These are phyloP conservation scores for Neurospora sp. DNA, from an alignment of 495 filamentous ascomycete species.

Conservation along the genomic window DNA sequence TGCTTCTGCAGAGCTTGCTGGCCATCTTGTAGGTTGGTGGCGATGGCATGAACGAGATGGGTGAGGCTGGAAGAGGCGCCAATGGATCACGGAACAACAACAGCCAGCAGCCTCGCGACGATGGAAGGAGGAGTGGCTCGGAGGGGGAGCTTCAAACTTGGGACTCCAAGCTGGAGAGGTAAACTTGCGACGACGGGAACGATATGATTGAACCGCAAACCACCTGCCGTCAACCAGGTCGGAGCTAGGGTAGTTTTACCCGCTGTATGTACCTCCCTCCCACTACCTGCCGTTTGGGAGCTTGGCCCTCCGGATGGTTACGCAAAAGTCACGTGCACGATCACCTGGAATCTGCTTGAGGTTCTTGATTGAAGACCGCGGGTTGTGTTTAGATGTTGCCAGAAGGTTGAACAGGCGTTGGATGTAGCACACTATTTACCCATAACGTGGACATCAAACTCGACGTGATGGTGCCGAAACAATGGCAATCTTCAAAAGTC, in stretches of 20 bases:
- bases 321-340: background rate
- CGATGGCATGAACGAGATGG: conserved; percentile 23
- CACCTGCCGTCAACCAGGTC: background rate
- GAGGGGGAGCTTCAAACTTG: background rate
- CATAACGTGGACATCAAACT: background rate
- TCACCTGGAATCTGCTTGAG: background rate
- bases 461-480: background rate
- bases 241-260: background rate
- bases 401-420: background rate
- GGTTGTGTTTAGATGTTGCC: background rate
- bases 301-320: background rate
- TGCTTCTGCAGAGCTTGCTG: conserved; percentile 55
- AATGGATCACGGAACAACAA: background rate
- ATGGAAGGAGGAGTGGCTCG: background rate
- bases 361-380: background rate
- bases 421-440: background rate
- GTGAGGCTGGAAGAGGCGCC: background rate
- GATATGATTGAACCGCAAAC: background rate
- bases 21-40: conserved; percentile 43
- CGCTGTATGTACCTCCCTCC: background rate
- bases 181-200: background rate
- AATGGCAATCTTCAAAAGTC: background rate
- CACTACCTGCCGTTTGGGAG: background rate
- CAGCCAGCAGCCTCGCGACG: background rate
- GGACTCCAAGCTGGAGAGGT: background rate